Evolutionary conservation across 768 basidiomycete species (phyloP), one percentile per base, ranked within the genome.

Genomic region (Hygrocybe coccinea): DNA sequence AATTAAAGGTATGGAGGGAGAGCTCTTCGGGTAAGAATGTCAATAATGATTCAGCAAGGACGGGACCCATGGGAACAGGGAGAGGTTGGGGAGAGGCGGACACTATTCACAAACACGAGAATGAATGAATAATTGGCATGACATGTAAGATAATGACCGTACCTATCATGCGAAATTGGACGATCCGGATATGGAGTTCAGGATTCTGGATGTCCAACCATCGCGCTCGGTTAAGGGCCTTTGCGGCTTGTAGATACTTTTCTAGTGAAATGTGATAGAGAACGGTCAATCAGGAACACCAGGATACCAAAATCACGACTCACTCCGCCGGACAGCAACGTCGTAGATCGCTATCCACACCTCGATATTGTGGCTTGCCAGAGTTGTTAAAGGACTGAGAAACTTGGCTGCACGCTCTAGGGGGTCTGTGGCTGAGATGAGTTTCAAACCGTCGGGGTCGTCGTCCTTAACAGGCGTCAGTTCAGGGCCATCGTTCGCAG

Each of bases 271-370:
- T 35, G n/a, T n/a, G n/a, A n/a, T n/a, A n/a, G n/a, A n/a, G n/a
- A 25, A 52, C 19, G 21, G n/a, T 15, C 44, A 48, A 59, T 3
- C 61, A 46, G 48, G 21, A 17, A 19, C 36, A 22, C 9, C 5
- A 7, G 4, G 12, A 22, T n/a, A 46, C n/a, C 11, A 46, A 15
- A 21, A 22, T 5, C 5, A 22, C 5, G 44, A 75, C 85, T 66
- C 65, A 95, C 94, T 84, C 64, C 88, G 80, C 57, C 91, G 81
- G 47, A 89, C 77, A 25, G 87, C 83, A 17, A 97, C 87, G 64
- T 97, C 93, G 64, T 89, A 95, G 5, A 77, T 74, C 1, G 79
- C 76, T 48, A 85, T 69, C 87, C 91, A 95, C 25, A 83, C 82
- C 34, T 90, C 84, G 9, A 91, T 69, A 46, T 83, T 75, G 2